Evolutionary conservation across 768 basidiomycete species (phyloP).

Genomic region (Naganishia vaughanmartiniae): DNA sequence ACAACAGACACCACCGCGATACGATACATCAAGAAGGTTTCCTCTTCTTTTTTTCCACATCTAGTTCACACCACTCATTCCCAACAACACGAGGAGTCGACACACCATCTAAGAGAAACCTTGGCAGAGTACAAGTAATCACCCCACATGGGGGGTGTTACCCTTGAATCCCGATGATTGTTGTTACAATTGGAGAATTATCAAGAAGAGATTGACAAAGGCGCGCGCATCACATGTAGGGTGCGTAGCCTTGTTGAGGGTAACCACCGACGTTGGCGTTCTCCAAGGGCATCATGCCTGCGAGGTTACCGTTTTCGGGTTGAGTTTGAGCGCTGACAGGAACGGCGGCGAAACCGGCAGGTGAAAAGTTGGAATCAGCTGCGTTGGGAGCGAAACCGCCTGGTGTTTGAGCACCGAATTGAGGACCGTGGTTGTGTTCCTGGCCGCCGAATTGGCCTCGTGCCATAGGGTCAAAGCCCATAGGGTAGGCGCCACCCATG

Average conservation of each 20-base stretch:
- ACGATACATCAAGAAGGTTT: slow-evolving; percentile 22
- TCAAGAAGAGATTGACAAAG: slow-evolving; percentile 1
- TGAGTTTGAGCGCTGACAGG: slow-evolving; percentile 12
- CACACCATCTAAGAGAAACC: slow-evolving; percentile 22
- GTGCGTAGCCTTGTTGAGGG: slow-evolving; percentile 29
- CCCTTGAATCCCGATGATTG: slow-evolving; percentile 18
- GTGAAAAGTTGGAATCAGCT: slow-evolving; percentile 4
- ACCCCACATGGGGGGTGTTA: slow-evolving; percentile 4
- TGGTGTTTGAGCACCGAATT: slow-evolving; percentile 12
- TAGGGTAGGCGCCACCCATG: slow-evolving; percentile 27
- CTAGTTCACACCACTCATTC: slow-evolving; percentile 1
- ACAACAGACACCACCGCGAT: not conserved
- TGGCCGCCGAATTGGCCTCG: slow-evolving; percentile 26
- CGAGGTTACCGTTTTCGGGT: slow-evolving; percentile 22
- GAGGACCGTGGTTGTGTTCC: slow-evolving; percentile 21
- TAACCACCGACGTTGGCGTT: slow-evolving; percentile 26
- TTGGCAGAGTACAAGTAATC: slow-evolving; percentile 20
- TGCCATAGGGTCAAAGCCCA: slow-evolving; percentile 31
- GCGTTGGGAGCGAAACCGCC: slow-evolving; percentile 21
- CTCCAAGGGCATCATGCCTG: slow-evolving; percentile 25
- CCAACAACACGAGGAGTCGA: slow-evolving; percentile 24
- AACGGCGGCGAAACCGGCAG: slow-evolving; percentile 18
- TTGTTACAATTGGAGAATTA: slow-evolving; percentile 10
- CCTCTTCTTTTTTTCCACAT: slow-evolving; percentile 8
- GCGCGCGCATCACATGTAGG: slow-evolving; percentile 30